Evolutionary conservation across 192 early-diverging fungal species (phyloP).

Genomic region (Coemansia sp.): DNA sequence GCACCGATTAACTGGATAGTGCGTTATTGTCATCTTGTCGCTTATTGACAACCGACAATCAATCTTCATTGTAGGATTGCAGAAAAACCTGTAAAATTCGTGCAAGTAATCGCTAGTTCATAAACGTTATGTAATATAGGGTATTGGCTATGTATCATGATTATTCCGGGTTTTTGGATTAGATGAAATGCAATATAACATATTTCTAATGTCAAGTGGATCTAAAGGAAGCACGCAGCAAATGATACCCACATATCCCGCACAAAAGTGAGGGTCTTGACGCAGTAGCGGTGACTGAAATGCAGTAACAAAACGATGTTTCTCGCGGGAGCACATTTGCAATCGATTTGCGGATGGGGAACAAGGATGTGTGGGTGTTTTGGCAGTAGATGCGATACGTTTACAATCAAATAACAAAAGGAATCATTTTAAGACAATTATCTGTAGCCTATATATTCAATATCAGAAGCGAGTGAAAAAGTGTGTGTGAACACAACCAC

Average conservation of each 20-base stretch:
- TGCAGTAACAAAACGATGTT: neutral
- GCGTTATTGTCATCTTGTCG: neutral
- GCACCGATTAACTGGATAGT: neutral
- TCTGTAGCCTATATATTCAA: neutral
- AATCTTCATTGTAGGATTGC: too few relatives aligned
- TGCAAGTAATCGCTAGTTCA: too few relatives aligned
- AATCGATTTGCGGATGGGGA: neutral
- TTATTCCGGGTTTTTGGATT: neutral
- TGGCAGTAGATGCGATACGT: neutral
- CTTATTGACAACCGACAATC: too few relatives aligned
- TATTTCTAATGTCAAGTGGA: neutral
- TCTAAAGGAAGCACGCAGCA: neutral
- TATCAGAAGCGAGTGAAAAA: neutral
- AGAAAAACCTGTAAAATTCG: too few relatives aligned
- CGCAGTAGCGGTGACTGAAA: neutral
- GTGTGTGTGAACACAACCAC: neutral
- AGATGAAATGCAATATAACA: slow-evolving; percentile 7
- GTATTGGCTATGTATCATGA: too few relatives aligned
- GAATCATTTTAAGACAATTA: neutral
- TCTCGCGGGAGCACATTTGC: neutral
- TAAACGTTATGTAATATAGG: too few relatives aligned
- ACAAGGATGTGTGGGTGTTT: neutral
- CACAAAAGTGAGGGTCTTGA: too few relatives aligned
- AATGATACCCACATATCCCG: neutral
- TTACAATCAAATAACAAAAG: neutral